Conservation (phyloP, 768 basidiomycete genomes). For the Pisolithus sp. region DNA sequence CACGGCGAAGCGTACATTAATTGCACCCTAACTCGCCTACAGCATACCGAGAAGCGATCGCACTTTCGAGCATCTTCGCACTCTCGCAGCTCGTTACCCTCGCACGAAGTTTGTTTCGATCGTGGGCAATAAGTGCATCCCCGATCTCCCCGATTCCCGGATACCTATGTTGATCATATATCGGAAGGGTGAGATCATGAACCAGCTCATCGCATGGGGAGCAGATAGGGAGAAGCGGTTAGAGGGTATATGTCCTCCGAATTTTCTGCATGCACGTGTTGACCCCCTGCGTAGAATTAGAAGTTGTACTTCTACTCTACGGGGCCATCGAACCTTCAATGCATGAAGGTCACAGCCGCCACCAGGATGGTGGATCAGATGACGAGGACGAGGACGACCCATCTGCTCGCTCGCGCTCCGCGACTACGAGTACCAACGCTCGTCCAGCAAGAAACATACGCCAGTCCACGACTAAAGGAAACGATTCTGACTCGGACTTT, state of each 20-base stretch:
- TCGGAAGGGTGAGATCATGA: conserved; percentile 82
- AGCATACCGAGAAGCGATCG: conserved; percentile 81
- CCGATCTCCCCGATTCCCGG: conserved; percentile 88
- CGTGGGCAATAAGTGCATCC: conserved; percentile 90
- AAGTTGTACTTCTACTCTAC: conserved; percentile 59
- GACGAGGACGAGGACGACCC: conserved; percentile 45
- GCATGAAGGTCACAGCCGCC: conserved; percentile 26
- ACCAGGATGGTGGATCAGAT: conserved; percentile 33
- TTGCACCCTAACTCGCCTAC: conserved; percentile 1
- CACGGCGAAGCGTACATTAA: conserved; percentile 2
- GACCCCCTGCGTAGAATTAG: conserved; percentile 48
- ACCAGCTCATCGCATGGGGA: conserved; percentile 82
- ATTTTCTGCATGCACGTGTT: not conserved
- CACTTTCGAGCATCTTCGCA: conserved; percentile 59
- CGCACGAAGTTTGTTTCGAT: conserved; percentile 96
- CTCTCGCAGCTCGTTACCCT: conserved; percentile 76
- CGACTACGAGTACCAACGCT: conserved; percentile 49
- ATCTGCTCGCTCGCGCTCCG: conserved; percentile 52
- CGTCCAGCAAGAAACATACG: conserved; percentile 51
- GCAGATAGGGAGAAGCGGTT: conserved; percentile 68
- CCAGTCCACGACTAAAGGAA: conserved; percentile 42
- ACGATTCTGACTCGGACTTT: conserved; percentile 73
- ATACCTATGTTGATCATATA: conserved; percentile 92
- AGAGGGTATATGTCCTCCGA: conserved; percentile 52
- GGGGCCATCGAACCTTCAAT: conserved; percentile 59